These are phyloP conservation scores for Pseudohyphozyma bogoriensis DNA, from an alignment of 768 basidiomycete species.

Conservation along the genomic window DNA sequence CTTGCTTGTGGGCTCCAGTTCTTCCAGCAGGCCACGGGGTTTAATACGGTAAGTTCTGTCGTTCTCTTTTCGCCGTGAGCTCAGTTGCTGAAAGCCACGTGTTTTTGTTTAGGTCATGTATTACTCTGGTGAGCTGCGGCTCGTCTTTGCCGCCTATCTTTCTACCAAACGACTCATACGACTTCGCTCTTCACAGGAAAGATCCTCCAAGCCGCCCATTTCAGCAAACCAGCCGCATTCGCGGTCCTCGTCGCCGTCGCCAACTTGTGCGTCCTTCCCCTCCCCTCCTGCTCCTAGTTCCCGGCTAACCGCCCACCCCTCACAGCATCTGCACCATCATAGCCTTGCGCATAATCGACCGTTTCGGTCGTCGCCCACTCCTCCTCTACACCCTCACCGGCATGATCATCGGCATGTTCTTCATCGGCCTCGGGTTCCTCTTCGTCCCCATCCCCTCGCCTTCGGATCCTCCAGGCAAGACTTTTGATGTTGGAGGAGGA, in stretches of 20 bases:
- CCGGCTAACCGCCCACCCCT: not conserved
- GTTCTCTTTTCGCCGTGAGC: too few relatives aligned
- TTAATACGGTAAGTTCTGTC: constrained; percentile 17
- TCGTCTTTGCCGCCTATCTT: too few relatives aligned
- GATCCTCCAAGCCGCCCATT: constrained; percentile 18
- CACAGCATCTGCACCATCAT: constrained; percentile 18
- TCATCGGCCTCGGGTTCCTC: constrained; percentile 18
- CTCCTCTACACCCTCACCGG: constrained; percentile 24
- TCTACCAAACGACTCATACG: too few relatives aligned
- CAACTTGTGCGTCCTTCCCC: constrained; percentile 12
- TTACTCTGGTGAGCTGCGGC: too few relatives aligned
- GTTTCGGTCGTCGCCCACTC: constrained; percentile 12
- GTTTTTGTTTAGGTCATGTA: too few relatives aligned
- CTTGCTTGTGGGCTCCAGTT: constrained; percentile 22
- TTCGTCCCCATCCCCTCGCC: constrained; percentile 15
- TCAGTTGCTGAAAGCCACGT: too few relatives aligned
- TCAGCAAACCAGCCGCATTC: constrained; percentile 16
- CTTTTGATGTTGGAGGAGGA: not conserved
- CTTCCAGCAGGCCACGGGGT: constrained; percentile 22
- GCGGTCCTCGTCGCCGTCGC: constrained; percentile 25
- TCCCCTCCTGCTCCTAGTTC: not conserved
- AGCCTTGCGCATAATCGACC: constrained; percentile 22
- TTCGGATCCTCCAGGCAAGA: not conserved
- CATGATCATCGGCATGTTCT: constrained; percentile 17
- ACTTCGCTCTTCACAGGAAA: constrained; percentile 6